Evolutionary conservation across 768 basidiomycete genomes (phyloP), one percentile per base, ranked within the genome.

Genomic region (Suillus alpinus): DNA sequence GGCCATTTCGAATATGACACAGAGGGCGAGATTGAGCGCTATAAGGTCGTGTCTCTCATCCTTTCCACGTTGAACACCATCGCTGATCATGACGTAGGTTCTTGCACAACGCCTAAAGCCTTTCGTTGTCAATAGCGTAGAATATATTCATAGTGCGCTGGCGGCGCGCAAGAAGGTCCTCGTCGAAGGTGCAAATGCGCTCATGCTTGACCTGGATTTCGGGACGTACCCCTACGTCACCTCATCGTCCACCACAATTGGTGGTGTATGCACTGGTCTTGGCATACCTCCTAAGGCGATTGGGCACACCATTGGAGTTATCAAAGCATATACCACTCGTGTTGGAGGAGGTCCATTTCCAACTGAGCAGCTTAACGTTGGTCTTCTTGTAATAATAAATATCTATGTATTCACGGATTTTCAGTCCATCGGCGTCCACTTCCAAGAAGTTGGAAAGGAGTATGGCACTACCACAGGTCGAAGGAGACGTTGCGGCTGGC

Each of bases 281-380:
- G 97, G 95, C 56, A 89, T 99, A 53, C 96, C 97, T 3, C 95
- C 97, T 6, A 88, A 88, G 76, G 76, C 83, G 65, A 87, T 99
- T 64, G 92, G 91, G n/a, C 85, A 86, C 52, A 81, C 88, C 29
- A 89, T 95, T 66, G 97, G 97, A 50, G 97, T 99, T 61, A 81
- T 98, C 71, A 99, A 98, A 75, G 97, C 97, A 0, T 99, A 99
- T 75, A 98, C 97, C 18, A 98, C 97, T 1, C 86, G 97, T 31
- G 97, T 99, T 26, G 97, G 97, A n/a, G 93, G 94, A 41, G 97
- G 97, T 0, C 97, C 97, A 4, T 98, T 99, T 83, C 95, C 97
- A 8, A 94, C 92, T 0, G 97, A 99, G 74, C 92, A 94, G 72
- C 83, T 97, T 59, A 90, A 95, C 74, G 91, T 93, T 55, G 60